Percentiles rank a stretch among this genome's conserved stretches.
These are phyloP conservation scores for Magnaporthiopsis poae DNA, from an alignment of 2,329 filamentous ascomycete species.

Conservation along the genomic window DNA sequence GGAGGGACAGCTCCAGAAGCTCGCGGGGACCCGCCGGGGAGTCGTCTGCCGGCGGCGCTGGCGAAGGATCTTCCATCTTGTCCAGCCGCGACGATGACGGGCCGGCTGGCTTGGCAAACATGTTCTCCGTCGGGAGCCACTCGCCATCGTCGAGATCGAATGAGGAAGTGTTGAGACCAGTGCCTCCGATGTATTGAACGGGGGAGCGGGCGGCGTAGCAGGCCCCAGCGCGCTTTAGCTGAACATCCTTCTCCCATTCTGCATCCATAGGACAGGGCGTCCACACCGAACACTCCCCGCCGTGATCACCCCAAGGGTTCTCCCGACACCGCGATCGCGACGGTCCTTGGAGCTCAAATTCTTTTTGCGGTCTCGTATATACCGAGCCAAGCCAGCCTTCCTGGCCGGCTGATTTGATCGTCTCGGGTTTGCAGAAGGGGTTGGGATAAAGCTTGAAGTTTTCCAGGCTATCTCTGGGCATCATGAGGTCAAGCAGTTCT, in stretches of 20 bases:
- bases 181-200: slow-evolving; percentile 23
- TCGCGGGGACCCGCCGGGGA: slow-evolving; percentile 23
- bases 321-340: background rate
- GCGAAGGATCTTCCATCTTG: background rate
- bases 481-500: slow-evolving; percentile 50
- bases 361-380: background rate
- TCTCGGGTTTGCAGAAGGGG: slow-evolving; percentile 38
- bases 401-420: slow-evolving; percentile 8
- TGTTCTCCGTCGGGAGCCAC: slow-evolving; percentile 13
- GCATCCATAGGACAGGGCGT: background rate
- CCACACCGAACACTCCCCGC: background rate
- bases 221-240: background rate
- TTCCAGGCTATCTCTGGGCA: slow-evolving; percentile 32
- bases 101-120: slow-evolving; percentile 16
- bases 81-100: slow-evolving; percentile 10
- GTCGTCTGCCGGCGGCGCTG: background rate
- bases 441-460: slow-evolving; percentile 53
- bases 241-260: background rate
- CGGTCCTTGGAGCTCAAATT: background rate
- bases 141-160: slow-evolving; percentile 3
- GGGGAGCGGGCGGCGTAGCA: slow-evolving; percentile 18
- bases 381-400: slow-evolving; percentile 9
- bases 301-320: background rate
- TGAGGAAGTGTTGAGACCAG: slow-evolving; percentile 5
- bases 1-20: slow-evolving; percentile 41